These are phyloP conservation scores for Blastosporella zonata DNA, from an alignment of 1,284 basidiomycete genomes.

Conservation along the genomic window DNA sequence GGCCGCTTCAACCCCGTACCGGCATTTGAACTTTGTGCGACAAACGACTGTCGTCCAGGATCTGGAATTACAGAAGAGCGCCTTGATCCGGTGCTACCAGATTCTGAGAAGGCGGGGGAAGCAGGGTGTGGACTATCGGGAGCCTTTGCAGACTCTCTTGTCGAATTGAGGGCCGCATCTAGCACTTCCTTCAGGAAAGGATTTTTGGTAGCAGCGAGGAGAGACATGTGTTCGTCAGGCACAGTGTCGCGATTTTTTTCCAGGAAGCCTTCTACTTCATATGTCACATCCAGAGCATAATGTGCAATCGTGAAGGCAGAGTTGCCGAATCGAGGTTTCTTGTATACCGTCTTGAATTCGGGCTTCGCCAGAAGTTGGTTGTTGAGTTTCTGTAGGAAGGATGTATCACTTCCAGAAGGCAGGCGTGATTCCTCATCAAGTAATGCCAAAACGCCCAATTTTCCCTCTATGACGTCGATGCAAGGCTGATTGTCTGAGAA, in stretches of 20 bases:
- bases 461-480: conserved; percentile 98
- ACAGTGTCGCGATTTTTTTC: conserved; percentile 99
- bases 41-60: conserved; percentile 74
- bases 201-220: conserved; percentile 86
- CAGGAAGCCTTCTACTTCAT: conserved; percentile 97
- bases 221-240: conserved; percentile 93
- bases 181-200: conserved; percentile 93
- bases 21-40: conserved; percentile 43
- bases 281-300: conserved; percentile 97
- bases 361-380: conserved; percentile 83
- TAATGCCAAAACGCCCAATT: conserved; percentile 91
- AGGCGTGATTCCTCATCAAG: conserved; percentile 98
- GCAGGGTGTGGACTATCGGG: conserved; percentile 60
- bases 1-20: conserved; percentile 49
- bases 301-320: conserved; percentile 98
- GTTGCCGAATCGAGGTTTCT: conserved; percentile 97
- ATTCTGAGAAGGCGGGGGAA: conserved; percentile 73
- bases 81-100: conserved; percentile 68
- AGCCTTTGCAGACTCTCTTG: conserved; percentile 65
- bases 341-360: conserved; percentile 88
- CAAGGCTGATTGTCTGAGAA: conserved; percentile 99
- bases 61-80: conserved; percentile 82
- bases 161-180: conserved; percentile 81
- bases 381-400: conserved; percentile 94
- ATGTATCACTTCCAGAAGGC: conserved; percentile 89